phyloP scores from a whole-genome alignment of 2,329 filamentous ascomycete species.

The Blastomyces parvus region DNA sequence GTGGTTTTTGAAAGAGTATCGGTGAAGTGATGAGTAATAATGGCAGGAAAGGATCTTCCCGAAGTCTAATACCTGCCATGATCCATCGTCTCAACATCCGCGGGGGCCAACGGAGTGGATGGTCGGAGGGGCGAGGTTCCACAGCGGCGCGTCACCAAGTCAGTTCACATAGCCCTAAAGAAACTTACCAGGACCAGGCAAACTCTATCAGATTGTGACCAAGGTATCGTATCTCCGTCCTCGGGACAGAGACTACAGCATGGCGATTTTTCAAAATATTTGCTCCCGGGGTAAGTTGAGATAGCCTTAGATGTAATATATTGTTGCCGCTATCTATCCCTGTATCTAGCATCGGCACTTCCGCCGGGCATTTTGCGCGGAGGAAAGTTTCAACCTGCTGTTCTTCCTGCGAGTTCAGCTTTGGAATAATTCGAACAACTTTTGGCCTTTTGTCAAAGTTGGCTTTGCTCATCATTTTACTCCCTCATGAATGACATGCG shows the following conservation, averaged over 20 bases:
- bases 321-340: background rate
- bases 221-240: too few relatives aligned
- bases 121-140: background rate
- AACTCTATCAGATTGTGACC: too few relatives aligned
- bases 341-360: too few relatives aligned
- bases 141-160: background rate
- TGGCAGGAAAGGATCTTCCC: constrained; percentile 13
- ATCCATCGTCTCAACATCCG: background rate
- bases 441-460: background rate
- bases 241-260: too few relatives aligned
- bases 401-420: background rate
- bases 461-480: background rate
- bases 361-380: background rate
- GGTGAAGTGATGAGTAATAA: constrained; percentile 34
- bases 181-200: background rate
- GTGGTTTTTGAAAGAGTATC: constrained; percentile 36
- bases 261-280: background rate
- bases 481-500: background rate
- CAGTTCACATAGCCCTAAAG: background rate
- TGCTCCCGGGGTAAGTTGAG: background rate
- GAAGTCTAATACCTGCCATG: background rate
- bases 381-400: background rate
- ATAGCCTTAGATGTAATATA: background rate
- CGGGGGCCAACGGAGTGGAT: background rate
- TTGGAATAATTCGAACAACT: background rate